Evolutionary conservation across 805 yeast genomes (phyloP).

Genomic region (Danielozyma ontarioensis): DNA sequence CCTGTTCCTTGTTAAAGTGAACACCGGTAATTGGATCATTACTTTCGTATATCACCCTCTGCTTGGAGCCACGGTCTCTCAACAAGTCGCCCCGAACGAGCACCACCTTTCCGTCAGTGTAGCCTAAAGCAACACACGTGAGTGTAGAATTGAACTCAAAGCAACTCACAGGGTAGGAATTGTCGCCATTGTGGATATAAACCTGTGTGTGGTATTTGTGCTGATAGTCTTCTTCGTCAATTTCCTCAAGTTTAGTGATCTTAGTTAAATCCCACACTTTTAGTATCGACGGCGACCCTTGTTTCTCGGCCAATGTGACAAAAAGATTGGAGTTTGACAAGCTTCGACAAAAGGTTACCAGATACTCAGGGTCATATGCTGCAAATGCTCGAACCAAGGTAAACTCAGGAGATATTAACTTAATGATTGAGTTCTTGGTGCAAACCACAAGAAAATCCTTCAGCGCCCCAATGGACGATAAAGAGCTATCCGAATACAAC

Average conservation of each 20-base stretch:
- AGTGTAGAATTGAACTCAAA: conserved; percentile 50
- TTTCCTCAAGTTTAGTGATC: conserved; percentile 24
- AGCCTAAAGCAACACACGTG: conserved; percentile 69
- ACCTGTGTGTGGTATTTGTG: conserved; percentile 56
- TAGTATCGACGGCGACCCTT: conserved; percentile 63
- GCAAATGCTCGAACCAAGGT: conserved; percentile 44
- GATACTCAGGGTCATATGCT: conserved; percentile 64
- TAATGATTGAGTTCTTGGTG: conserved; percentile 46
- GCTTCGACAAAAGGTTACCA: conserved; percentile 52
- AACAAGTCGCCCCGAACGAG: conserved; percentile 82
- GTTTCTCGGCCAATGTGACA: conserved; percentile 69
- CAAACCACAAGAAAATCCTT: conserved; percentile 57
- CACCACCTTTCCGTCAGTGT: conserved; percentile 77
- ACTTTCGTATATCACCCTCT: conserved; percentile 69
- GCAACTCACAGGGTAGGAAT: conserved; percentile 74
- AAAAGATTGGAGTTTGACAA: conserved; percentile 48
- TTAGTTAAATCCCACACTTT: conserved; percentile 71
- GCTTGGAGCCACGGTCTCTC: conserved; percentile 87
- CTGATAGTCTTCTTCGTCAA: conserved; percentile 18
- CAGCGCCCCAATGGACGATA: conserved; percentile 60
- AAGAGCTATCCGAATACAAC: conserved; percentile 72
- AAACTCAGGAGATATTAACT: conserved; percentile 49
- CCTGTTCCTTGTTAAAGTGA: conserved; percentile 48
- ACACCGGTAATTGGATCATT: conserved; percentile 80
- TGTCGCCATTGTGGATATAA: conserved; percentile 62